phyloP scores from a whole-genome alignment of 257 asterid species.

The Solanum chiquidenum region DNA sequence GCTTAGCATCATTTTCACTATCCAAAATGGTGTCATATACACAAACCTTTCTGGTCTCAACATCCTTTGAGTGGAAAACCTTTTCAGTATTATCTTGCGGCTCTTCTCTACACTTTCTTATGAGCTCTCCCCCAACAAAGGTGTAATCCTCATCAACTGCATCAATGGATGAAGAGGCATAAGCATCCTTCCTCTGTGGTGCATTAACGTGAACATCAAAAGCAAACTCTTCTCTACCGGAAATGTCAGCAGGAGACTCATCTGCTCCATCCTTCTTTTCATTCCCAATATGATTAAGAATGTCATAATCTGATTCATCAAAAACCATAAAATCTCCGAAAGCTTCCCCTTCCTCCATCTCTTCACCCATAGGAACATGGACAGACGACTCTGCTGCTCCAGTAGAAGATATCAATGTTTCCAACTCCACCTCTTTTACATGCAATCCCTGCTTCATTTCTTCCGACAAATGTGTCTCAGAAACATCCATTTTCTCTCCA shows the following conservation, averaged over 20 bases:
- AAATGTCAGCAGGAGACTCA: constrained; percentile 18
- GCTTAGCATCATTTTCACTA: neutral
- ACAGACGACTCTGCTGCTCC: constrained; percentile 15
- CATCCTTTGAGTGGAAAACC: constrained; percentile 10
- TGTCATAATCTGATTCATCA: constrained; percentile 20
- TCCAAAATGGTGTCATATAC: neutral
- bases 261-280: constrained; percentile 14
- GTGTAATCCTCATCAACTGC: constrained; percentile 11
- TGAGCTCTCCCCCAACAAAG: constrained; percentile 15
- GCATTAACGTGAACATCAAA: constrained; percentile 14
- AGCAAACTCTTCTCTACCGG: constrained; percentile 10
- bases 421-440: constrained; percentile 63
- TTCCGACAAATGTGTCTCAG: constrained; percentile 14
- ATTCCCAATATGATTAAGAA: constrained; percentile 25
- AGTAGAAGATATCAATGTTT: constrained; percentile 40
- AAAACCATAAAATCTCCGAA: constrained; percentile 36
- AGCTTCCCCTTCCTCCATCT: constrained; percentile 78
- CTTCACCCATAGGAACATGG: constrained; percentile 27
- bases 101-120: constrained; percentile 8
- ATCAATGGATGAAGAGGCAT: constrained; percentile 9
- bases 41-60: constrained; percentile 10
- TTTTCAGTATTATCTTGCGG: constrained; percentile 14
- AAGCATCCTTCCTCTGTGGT: neutral
- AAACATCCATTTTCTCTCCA: constrained; percentile 12
- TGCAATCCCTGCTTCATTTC: constrained; percentile 44